Conservation (phyloP, 1,139 yeast species). For the Geotrichum carabidarum region DNA sequence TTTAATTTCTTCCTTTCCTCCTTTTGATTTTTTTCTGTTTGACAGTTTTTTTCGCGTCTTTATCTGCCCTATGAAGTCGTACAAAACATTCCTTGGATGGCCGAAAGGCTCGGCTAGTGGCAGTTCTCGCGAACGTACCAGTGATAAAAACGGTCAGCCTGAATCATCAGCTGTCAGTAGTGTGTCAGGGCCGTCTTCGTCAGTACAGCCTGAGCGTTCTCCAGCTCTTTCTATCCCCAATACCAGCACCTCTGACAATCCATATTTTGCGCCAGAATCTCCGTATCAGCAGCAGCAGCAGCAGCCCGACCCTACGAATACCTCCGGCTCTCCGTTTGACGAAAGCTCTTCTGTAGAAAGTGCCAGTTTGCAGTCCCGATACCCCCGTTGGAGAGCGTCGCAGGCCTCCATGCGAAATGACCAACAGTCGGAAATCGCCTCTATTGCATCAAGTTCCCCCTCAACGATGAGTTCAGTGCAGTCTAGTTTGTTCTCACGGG, state of each 20-base stretch:
- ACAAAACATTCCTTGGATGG: constrained; percentile 7
- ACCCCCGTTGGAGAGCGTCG: constrained; percentile 5
- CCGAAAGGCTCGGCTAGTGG: background rate
- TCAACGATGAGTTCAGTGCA: constrained; percentile 8
- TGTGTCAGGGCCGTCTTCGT: no score
- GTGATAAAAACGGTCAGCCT: background rate
- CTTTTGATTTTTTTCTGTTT: background rate
- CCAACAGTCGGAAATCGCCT: background rate
- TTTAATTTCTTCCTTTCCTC: background rate
- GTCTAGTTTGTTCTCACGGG: constrained; percentile 10
- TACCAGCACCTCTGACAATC: background rate
- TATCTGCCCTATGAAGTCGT: constrained; percentile 3
- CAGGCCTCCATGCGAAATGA: background rate
- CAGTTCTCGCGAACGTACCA: background rate
- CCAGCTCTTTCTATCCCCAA: constrained; percentile 1
- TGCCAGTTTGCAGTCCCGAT: background rate
- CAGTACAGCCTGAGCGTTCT: background rate
- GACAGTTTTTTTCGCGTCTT: background rate
- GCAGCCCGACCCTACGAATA: background rate
- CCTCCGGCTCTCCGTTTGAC: background rate
- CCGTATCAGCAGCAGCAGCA: background rate
- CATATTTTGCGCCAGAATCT: background rate
- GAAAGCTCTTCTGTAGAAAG: background rate
- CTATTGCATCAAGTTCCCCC: constrained; percentile 5
- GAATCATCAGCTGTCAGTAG: background rate